Conservation (phyloP, 768 basidiomycete species). For the Kondoa malvinella region DNA sequence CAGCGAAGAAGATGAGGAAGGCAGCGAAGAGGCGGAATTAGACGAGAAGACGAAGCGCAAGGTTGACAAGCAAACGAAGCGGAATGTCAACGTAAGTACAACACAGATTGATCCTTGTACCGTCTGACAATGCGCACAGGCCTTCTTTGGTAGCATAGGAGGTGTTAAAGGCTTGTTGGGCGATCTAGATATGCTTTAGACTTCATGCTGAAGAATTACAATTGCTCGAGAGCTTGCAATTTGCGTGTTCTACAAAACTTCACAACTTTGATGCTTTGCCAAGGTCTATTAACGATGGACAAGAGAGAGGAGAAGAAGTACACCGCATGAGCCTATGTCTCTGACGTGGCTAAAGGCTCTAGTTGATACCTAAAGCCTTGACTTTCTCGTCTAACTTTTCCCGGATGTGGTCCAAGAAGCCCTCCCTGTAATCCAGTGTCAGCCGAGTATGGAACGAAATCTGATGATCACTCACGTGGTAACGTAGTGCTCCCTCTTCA, state of each 20-base stretch:
- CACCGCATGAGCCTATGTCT: not conserved
- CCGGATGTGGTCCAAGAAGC: slow-evolving; percentile 12
- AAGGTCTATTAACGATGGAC: too few relatives aligned
- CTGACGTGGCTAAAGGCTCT: not conserved
- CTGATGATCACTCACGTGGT: slow-evolving; percentile 15
- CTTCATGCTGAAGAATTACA: too few relatives aligned
- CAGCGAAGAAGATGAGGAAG: not conserved
- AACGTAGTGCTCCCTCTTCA: slow-evolving; percentile 96
- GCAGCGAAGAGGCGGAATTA: not conserved
- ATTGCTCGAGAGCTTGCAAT: too few relatives aligned
- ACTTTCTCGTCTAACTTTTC: slow-evolving; percentile 18
- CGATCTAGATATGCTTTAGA: too few relatives aligned
- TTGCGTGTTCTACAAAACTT: too few relatives aligned
- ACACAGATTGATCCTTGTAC: too few relatives aligned
- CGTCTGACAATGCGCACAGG: too few relatives aligned
- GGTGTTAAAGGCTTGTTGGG: too few relatives aligned
- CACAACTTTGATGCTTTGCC: too few relatives aligned
- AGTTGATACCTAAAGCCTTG: not conserved
- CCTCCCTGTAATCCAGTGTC: not conserved
- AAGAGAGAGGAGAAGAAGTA: not conserved
- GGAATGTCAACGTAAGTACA: not conserved
- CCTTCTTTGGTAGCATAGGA: too few relatives aligned
- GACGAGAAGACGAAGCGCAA: not conserved
- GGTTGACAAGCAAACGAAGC: not conserved
- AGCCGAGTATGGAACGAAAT: not conserved